phyloP scores from a whole-genome alignment of 129 eudicot genomes.

The Oenanthe sinensis region DNA sequence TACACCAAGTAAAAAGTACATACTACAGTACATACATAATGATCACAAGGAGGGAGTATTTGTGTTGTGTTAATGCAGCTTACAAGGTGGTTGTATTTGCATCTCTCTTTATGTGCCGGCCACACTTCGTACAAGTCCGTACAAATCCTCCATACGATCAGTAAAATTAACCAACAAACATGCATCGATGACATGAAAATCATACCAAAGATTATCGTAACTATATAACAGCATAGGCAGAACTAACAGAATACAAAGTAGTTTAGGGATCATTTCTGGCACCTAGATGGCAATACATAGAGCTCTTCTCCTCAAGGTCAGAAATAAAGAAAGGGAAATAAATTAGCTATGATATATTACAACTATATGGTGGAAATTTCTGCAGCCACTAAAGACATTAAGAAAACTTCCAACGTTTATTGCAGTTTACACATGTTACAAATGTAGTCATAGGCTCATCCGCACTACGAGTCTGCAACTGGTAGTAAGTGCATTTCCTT shows the following conservation, averaged over 20 bases:
- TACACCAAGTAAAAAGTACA: no score
- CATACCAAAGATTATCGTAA: not conserved
- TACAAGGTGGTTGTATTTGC: no score
- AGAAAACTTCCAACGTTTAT: conserved; percentile 85
- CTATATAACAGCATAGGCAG: not conserved
- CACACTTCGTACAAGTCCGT: no score
- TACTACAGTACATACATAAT: no score
- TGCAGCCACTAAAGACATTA: not conserved
- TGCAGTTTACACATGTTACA: conserved; percentile 86
- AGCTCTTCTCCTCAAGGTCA: not conserved
- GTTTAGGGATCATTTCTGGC: not conserved
- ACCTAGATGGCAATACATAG: not conserved
- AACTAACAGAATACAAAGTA: not conserved
- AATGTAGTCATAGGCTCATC: conserved; percentile 96
- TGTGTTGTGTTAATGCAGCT: no score
- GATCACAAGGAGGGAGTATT: no score
- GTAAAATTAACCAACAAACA: not conserved
- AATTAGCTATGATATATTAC: not conserved
- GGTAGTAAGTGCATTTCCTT: conserved; percentile 66
- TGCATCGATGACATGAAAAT: not conserved
- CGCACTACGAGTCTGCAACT: conserved; percentile 90
- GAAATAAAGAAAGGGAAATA: not conserved
- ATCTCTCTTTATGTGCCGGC: no score
- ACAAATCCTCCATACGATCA: not conserved
- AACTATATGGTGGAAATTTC: no score